Base-by-base conservation (phyloP, 345 rosid genomes). In the Eucalyptus cladocalyx region DNA sequence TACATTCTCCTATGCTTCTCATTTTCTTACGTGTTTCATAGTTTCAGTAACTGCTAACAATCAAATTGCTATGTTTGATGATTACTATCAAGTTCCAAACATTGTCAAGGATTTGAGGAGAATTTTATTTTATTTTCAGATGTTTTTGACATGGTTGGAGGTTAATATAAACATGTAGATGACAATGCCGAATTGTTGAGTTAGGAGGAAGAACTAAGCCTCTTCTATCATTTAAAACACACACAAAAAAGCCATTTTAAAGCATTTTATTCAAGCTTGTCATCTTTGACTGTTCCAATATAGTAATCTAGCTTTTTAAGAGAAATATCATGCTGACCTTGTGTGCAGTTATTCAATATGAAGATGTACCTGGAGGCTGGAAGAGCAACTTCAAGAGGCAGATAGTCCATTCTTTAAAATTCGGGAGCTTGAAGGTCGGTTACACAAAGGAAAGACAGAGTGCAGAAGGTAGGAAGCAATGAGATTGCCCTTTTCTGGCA, bases 391-490 rank as follows among this genome's bases (percentile, higher is more conserved):
- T 91, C 97, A 96, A 88, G 97, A 96, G 93, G 97, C 91, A 83
- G 95, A 94, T 86, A 91, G 91, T 91, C 97, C 96, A 88, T 89
- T 91, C 87, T 96, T 95, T 87, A 95, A 93, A 92, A 93, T 96
- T 90, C 89, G 89, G 91, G 97, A 95, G 92, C 97, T 96, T 90
- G 95, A 94, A 91, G 90, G 93, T 91, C 96, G 95, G 89, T 92
- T 98, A 69, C 91, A 93, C 87, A 92, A 91, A 87, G 99, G 95
- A 94, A 96, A 92, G 93, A 97, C 95, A 76, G 97, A 95, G 50
- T 95, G 93, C 89, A 93, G 91, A 91, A 96, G 97, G 99, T 97
- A 89, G 90, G 89, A 81, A 53, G 54, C 40, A 88, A 49, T 43
- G 8, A 51, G 26, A 21, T 45, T 30, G 43, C 42, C 86, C 43